Evolutionary conservation across 495 filamentous ascomycete genomes (phyloP).

Genomic region (Penicillium pancosmium): DNA sequence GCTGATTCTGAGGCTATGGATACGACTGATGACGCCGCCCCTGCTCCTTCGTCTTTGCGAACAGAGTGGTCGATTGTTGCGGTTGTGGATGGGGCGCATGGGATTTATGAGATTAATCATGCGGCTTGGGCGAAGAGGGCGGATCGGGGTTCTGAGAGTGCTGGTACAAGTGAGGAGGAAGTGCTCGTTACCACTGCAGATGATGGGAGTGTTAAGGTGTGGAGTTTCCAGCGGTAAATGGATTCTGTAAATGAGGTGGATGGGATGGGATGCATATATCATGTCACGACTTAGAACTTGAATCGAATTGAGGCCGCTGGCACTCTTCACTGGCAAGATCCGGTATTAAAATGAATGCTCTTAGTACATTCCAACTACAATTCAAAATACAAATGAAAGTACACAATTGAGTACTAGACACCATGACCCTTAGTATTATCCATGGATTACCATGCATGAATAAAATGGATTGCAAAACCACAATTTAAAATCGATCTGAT

Average conservation of each 20-base stretch:
- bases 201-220: slow-evolving; percentile 75
- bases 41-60: slow-evolving; percentile 8
- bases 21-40: slow-evolving; percentile 23
- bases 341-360: no score
- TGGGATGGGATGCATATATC: no score
- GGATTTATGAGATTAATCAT: slow-evolving; percentile 91
- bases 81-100: slow-evolving; percentile 71
- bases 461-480: no score
- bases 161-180: slow-evolving; percentile 56
- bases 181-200: slow-evolving; percentile 79
- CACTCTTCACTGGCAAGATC: no score
- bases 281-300: no score
- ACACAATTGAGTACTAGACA: no score
- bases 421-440: no score
- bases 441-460: no score
- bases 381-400: no score
- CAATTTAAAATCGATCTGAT: no score
- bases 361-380: no score
- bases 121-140: slow-evolving; percentile 68
- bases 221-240: slow-evolving; percentile 52
- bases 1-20: slow-evolving; percentile 43
- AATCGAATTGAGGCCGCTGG: no score
- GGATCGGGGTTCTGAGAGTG: slow-evolving; percentile 29
- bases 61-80: slow-evolving; percentile 72
- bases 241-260: neutral